A percentile compares a stretch with the other conserved stretches of the same genome.
Conservation (phyloP, 768 basidiomycete species). For the Psilocybe cyanescens region DNA sequence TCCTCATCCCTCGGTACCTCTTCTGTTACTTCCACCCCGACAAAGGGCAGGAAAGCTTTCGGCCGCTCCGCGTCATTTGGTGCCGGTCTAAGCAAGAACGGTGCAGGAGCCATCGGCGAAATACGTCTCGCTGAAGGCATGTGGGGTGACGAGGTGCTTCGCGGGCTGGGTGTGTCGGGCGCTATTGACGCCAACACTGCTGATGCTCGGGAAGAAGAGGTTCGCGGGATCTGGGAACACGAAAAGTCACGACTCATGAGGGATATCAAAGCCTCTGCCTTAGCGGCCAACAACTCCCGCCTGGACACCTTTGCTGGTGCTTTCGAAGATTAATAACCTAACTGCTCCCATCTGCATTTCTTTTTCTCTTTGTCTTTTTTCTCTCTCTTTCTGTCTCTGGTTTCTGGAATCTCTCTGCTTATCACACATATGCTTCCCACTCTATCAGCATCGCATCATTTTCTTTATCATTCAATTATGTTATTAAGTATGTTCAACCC, state of each 20-base stretch:
- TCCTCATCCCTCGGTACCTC: conserved; percentile 35
- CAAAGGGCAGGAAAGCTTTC: conserved; percentile 54
- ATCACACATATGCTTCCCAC: conserved; percentile 11
- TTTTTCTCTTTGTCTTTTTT: conserved; percentile 12
- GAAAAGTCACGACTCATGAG: conserved; percentile 49
- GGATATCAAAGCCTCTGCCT: conserved; percentile 40
- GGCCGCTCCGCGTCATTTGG: conserved; percentile 65
- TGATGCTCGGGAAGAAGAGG: conserved; percentile 31
- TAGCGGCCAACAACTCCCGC: conserved; percentile 18
- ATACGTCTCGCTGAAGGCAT: conserved; percentile 65
- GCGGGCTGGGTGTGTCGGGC: conserved; percentile 61
- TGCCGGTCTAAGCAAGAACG: conserved; percentile 35
- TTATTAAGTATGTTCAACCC: conserved; percentile 5
- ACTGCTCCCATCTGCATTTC: conserved; percentile 18
- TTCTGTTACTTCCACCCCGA: conserved; percentile 39
- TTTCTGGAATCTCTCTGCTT: conserved; percentile 11
- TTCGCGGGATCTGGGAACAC: conserved; percentile 50
- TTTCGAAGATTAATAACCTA: conserved; percentile 41
- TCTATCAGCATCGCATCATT: conserved; percentile 5
- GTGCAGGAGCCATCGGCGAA: conserved; percentile 45
- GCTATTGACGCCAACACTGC: conserved; percentile 22
- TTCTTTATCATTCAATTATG: conserved; percentile 20
- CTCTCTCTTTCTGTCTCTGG: conserved; percentile 10
- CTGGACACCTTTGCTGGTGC: conserved; percentile 45
- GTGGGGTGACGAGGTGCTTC: conserved; percentile 69